phyloP scores from a whole-genome alignment of 305 asterid species.

The Fraxinus nigra region DNA sequence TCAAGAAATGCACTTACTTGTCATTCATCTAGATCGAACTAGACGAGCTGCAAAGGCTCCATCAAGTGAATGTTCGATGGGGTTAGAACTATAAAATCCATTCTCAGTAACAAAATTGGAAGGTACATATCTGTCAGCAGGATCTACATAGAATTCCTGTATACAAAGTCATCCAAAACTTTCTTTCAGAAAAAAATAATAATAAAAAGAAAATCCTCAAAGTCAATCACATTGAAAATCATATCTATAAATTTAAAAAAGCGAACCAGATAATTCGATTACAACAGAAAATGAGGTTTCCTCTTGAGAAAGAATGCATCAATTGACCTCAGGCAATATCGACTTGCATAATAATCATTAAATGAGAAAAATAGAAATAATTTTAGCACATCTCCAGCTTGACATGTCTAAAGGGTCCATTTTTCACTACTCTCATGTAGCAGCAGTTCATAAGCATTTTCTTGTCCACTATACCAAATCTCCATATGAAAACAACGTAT shows the following conservation, averaged over 20 bases:
- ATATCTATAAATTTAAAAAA: background rate
- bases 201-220: background rate
- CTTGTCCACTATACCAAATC: background rate
- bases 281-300: background rate
- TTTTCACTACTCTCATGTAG: background rate
- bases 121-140: slow-evolving; percentile 56
- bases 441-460: background rate
- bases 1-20: slow-evolving; percentile 12
- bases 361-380: background rate
- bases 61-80: slow-evolving; percentile 72
- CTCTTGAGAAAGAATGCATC: background rate
- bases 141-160: slow-evolving; percentile 75
- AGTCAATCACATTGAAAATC: background rate
- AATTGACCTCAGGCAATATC: background rate
- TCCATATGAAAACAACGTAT: background rate
- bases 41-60: slow-evolving; percentile 99
- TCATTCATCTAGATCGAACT: slow-evolving; percentile 38
- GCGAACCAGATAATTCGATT: background rate
- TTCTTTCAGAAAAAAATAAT: background rate
- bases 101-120: slow-evolving; percentile 45
- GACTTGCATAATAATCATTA: background rate
- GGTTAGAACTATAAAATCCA: slow-evolving; percentile 72
- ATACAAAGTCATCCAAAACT: background rate
- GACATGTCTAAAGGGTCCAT: background rate
- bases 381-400: background rate